Conservation (phyloP, 1,139 yeast species). For the Hansenula lynferdii region DNA sequence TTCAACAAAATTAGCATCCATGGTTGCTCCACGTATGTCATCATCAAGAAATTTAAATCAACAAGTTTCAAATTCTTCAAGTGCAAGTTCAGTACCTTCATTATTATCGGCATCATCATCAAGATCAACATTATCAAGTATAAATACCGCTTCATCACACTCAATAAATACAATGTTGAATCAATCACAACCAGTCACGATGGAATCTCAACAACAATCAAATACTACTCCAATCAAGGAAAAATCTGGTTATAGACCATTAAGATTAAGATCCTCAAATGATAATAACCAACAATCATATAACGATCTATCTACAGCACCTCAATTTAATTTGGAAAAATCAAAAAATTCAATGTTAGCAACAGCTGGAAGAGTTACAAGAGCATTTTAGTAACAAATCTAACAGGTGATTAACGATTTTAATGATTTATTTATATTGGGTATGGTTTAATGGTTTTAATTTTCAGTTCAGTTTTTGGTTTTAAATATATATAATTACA, state of each 20-base stretch:
- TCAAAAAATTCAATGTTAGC: slow-evolving; percentile 1
- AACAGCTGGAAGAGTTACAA: slow-evolving; percentile 3
- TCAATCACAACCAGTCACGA: background rate
- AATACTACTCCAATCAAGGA: background rate
- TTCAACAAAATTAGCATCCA: slow-evolving; percentile 11
- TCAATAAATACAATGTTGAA: slow-evolving; percentile 4
- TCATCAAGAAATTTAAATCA: too few species aligned
- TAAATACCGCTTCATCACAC: slow-evolving; percentile 6
- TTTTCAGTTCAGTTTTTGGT: background rate
- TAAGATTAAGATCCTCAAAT: slow-evolving; percentile 6
- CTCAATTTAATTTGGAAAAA: background rate
- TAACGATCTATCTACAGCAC: background rate
- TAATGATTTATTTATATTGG: background rate
- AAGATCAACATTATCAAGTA: slow-evolving; percentile 20
- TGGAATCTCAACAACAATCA: background rate
- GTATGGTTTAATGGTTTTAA: background rate
- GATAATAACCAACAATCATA: slow-evolving; percentile 4
- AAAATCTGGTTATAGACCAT: background rate
- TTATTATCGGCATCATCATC: slow-evolving; percentile 26
- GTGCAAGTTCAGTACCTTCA: slow-evolving; percentile 22
- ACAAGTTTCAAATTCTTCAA: slow-evolving; percentile 10
- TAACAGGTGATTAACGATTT: too few species aligned
- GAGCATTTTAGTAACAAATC: too few species aligned
- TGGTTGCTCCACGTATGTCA: slow-evolving; percentile 10
- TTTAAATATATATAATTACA: too few species aligned